Evolutionary conservation across 768 basidiomycete species (phyloP).

Genomic region (Rossbeevera mucosa): DNA sequence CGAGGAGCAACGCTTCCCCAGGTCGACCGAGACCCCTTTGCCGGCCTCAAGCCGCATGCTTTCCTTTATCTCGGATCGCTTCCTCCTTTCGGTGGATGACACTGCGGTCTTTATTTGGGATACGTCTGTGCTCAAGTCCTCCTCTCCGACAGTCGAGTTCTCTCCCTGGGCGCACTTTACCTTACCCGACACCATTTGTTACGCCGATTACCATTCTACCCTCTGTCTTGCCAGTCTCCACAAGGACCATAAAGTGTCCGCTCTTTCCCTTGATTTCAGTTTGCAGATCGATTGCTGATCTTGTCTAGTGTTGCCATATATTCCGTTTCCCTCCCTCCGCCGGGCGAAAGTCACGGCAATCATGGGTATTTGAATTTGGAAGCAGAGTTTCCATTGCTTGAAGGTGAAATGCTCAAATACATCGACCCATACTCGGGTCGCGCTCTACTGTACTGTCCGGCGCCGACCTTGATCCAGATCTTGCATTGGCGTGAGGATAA

Average conservation of each 20-base stretch:
- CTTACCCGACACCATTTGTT: slow-evolving; percentile 3
- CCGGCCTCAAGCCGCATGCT: slow-evolving; percentile 8
- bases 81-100: slow-evolving; percentile 17
- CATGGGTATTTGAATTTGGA: background rate
- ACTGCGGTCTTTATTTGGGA: slow-evolving; percentile 16
- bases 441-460: slow-evolving; percentile 27
- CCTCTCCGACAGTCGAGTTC: background rate
- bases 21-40: background rate
- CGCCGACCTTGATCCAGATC: slow-evolving; percentile 31
- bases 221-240: slow-evolving; percentile 8
- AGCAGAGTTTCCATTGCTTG: slow-evolving; percentile 14
- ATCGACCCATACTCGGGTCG: slow-evolving; percentile 33
- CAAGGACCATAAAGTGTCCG: slow-evolving; percentile 11
- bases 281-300: background rate
- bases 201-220: slow-evolving; percentile 1
- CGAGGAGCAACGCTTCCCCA: background rate
- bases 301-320: slow-evolving; percentile 11
- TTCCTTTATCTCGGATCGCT: slow-evolving; percentile 17
- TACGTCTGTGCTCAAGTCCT: background rate
- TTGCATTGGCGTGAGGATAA: slow-evolving; percentile 35
- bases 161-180: slow-evolving; percentile 11
- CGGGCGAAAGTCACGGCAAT: background rate
- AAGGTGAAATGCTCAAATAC: slow-evolving; percentile 27
- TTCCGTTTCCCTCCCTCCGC: slow-evolving; percentile 8
- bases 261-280: background rate